phyloP scores from a whole-genome alignment of 768 basidiomycete genomes.

The Pleurotus eryngii region DNA sequence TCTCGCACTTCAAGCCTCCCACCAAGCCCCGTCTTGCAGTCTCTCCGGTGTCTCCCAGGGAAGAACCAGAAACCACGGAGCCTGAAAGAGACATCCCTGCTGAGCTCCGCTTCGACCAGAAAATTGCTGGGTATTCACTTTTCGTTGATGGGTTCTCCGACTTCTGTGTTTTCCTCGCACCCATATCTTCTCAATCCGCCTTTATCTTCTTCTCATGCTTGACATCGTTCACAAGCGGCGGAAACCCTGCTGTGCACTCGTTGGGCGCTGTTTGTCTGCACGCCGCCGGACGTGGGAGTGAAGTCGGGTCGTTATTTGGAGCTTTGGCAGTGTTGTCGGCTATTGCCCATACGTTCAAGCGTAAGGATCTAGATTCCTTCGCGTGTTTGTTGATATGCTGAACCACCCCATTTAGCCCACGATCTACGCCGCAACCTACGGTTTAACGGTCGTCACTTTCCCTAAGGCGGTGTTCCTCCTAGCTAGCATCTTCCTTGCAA shows the following conservation, averaged over 20 bases:
- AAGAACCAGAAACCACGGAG: constrained; percentile 1
- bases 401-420: constrained; percentile 44
- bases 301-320: constrained; percentile 65
- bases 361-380: constrained; percentile 26
- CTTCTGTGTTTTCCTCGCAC: constrained; percentile 51
- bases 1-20: constrained; percentile 59
- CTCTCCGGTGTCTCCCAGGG: constrained; percentile 13
- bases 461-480: constrained; percentile 68
- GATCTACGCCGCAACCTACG: constrained; percentile 66
- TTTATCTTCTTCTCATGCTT: constrained; percentile 63
- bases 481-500: constrained; percentile 51
- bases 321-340: constrained; percentile 69
- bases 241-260: constrained; percentile 68
- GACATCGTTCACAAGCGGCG: constrained; percentile 64
- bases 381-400: not conserved
- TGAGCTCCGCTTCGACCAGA: constrained; percentile 67
- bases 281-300: constrained; percentile 40
- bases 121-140: constrained; percentile 61
- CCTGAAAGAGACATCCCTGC: constrained; percentile 38
- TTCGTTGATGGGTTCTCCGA: constrained; percentile 68
- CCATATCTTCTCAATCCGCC: constrained; percentile 44
- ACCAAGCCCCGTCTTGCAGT: constrained; percentile 20
- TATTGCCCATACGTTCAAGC: constrained; percentile 58
- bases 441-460: constrained; percentile 55
- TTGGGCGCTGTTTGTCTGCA: constrained; percentile 67